Percentiles rank a stretch among this genome's conserved stretches.
These are phyloP conservation scores for Trichocomaceae sp. DNA, from an alignment of 2,329 filamentous ascomycete species.

Conservation along the genomic window DNA sequence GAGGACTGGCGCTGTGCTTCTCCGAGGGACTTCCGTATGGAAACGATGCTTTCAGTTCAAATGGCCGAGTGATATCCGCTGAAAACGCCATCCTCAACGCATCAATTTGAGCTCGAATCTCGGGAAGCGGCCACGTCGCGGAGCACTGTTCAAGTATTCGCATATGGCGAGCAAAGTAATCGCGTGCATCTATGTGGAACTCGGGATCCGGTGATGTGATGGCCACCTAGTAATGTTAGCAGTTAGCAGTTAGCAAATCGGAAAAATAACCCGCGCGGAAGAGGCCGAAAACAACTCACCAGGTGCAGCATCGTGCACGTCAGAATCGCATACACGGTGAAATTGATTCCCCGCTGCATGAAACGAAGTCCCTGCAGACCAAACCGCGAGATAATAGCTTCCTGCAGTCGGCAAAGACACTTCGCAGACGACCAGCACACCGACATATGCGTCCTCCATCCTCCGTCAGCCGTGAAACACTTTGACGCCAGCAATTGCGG, in stretches of 20 bases:
- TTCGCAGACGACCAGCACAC: conserved; percentile 81
- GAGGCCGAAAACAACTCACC: conserved; percentile 55
- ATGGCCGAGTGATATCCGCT: conserved; percentile 73
- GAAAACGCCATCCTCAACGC: conserved; percentile 87
- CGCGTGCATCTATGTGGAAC: conserved; percentile 73
- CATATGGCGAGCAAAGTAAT: conserved; percentile 92
- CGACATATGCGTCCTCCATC: conserved; percentile 84
- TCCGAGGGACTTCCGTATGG: conserved; percentile 75
- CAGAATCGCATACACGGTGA: conserved; percentile 85
- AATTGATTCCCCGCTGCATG: conserved; percentile 92
- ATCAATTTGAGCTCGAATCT: conserved; percentile 85
- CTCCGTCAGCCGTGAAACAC: conserved; percentile 60
- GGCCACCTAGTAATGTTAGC: conserved; percentile 57
- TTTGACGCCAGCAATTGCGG: conserved; percentile 77
- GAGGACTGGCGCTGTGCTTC: conserved; percentile 56
- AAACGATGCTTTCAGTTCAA: conserved; percentile 81
- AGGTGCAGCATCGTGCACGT: conserved; percentile 90
- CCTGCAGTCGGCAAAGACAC: conserved; percentile 76
- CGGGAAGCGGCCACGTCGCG: conserved; percentile 75
- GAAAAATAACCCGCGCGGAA: not conserved
- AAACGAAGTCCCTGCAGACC: conserved; percentile 75
- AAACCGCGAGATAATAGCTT: conserved; percentile 69
- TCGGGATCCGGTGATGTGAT: conserved; percentile 89
- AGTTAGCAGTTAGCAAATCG: not conserved
- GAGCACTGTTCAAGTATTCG: conserved; percentile 82